Conservation (phyloP, 2,329 filamentous ascomycete genomes). For the Penicillium brevicompactum region DNA sequence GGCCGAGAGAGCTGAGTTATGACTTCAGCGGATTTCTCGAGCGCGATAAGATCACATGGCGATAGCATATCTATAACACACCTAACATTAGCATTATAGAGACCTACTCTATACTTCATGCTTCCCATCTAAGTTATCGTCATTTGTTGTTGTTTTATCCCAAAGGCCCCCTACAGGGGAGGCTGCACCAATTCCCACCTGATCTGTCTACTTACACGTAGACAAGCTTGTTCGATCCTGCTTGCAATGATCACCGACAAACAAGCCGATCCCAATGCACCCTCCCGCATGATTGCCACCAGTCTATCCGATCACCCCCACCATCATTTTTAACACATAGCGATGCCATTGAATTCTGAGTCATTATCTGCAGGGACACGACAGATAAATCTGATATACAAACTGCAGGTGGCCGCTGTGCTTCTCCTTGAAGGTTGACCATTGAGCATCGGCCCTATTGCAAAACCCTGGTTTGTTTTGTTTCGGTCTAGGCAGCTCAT, state of each 20-base stretch:
- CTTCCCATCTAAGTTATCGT: no score
- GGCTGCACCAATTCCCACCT: background rate
- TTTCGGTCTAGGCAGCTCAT: background rate
- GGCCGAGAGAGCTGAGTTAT: background rate
- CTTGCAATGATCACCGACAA: background rate
- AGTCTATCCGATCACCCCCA: background rate
- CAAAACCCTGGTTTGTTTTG: background rate
- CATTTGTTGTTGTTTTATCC: no score
- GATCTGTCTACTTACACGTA: background rate
- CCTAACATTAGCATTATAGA: background rate
- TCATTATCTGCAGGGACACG: conserved; percentile 1
- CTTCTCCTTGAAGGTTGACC: conserved; percentile 7
- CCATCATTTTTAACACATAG: background rate
- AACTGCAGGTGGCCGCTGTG: conserved; percentile 15
- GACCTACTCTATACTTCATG: no score
- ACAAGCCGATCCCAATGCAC: background rate
- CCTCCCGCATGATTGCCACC: background rate
- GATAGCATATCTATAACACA: conserved; percentile 12
- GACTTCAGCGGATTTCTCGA: conserved; percentile 12
- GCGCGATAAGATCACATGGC: conserved; percentile 23
- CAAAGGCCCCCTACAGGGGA: no score
- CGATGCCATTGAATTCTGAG: background rate
- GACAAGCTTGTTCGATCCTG: background rate
- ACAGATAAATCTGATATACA: conserved; percentile 1
- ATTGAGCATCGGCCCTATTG: conserved; percentile 8